Evolutionary conservation across 306 rosid species (phyloP), one percentile per base, ranked within the genome.

Genomic region (Dryas drummondii): DNA sequence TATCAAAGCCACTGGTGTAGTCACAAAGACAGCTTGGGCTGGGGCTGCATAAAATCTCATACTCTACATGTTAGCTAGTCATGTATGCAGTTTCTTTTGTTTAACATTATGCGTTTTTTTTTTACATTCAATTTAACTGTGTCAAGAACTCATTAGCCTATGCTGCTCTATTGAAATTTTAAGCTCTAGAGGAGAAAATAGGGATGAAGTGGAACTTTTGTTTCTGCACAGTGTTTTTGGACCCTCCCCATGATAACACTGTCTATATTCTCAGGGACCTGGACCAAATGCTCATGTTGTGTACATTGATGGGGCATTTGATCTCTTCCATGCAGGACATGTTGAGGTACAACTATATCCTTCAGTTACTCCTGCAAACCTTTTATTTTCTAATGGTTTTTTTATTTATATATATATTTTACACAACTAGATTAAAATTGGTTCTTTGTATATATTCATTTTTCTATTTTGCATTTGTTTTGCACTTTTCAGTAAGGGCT

Each of bases 281-380:
- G 92, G 92, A 76, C 99, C 97, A 15, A 92, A 90, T 90, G 97
- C 99, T 83, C 87, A 81, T 68, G 80, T 96, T 79, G 93, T 96
- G 72, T 96, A 92, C 88, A 91, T 96, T 83, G 99, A 92, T 79
- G 99, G 99, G 77, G 99, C 97, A 72, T 96, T 92, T 89, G 99
- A 96, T 88, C 96, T 96, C 75, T 96, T 96, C 81, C 99, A 96
- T 71, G 99, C 99, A 0, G 99, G 99, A 70, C 99, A 96, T 72
- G 97, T 96, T 76, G 90, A 92, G 99, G 99, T 87, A 84, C 42
- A 66, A 61, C 51, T 47, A 4, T 10, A 40, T 22, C n/a, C 16
- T 9, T 32, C n/a, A 61, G 45, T 27, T 46, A 10, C 58, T 51
- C 63, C 16, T 72, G 56, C 51, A 45, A 65, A 47, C 73, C 2